Conservation (phyloP, 257 asterid species). For the Catharanthus roseus region DNA sequence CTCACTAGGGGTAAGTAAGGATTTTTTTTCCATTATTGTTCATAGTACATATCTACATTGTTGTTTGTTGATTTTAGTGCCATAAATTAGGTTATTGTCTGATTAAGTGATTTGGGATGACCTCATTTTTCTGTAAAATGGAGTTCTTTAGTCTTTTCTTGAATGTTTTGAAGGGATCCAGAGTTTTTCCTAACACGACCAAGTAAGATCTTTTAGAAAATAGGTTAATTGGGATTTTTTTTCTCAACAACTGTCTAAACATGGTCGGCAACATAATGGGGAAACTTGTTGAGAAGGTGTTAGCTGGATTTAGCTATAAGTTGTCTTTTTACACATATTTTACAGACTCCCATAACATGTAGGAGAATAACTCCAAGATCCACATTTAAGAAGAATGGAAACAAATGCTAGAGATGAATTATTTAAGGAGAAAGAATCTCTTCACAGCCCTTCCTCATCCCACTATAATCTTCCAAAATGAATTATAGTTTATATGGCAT, state of each 20-base stretch:
- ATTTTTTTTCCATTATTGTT: slow-evolving; percentile 1
- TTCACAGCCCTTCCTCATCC: background rate
- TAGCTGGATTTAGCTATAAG: slow-evolving; percentile 24
- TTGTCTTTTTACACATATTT: slow-evolving; percentile 15
- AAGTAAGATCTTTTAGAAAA: background rate
- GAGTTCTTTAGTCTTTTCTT: background rate
- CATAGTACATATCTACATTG: background rate
- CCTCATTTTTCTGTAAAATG: background rate
- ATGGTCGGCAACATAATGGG: slow-evolving; percentile 13
- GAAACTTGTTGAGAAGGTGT: slow-evolving; percentile 17
- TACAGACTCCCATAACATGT: slow-evolving; percentile 4
- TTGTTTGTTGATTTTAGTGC: background rate
- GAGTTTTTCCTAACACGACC: slow-evolving; percentile 2
- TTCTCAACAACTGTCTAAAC: background rate
- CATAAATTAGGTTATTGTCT: slow-evolving; percentile 9
- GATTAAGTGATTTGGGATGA: slow-evolving; percentile 8
- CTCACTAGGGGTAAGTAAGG: slow-evolving; percentile 65
- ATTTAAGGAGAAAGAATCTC: background rate
- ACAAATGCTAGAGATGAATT: background rate
- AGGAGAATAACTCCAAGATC: slow-evolving; percentile 7
- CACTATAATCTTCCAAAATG: background rate
- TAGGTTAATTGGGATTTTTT: background rate
- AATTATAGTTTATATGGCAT: background rate
- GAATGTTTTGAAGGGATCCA: background rate
- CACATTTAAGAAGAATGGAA: background rate